Evolutionary conservation across 495 filamentous ascomycete species (phyloP), one percentile per base, ranked within the genome.

Genomic region (Schizothecium vesticola): DNA sequence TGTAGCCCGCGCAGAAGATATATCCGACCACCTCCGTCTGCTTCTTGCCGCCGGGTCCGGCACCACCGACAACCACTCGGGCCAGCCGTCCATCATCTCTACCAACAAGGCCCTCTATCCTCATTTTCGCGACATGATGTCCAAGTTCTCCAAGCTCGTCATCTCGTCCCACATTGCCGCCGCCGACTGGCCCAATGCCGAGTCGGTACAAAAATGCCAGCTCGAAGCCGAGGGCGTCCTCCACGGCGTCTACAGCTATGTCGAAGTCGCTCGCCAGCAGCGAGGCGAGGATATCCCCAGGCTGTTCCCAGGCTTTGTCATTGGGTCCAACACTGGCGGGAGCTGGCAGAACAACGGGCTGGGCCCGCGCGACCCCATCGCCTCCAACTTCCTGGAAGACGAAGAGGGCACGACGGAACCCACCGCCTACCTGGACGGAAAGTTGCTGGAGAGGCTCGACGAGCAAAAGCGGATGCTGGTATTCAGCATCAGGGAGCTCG

Each of bases 71-170:
- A 98, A 98, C 72, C 95, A 99, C 76, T 99, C 95, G 12, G 96
- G 96, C 58, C 95, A 97, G 70, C 95, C 96, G 29, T 98, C 95
- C n/a, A 97, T 98, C 75, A 99, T 99, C 64, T 95, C 92, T 9
- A 94, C 93, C 9, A 99, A 99, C 79, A 97, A 97, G 79, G 89
- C 92, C 2, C 83, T 99, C 57, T 97, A 98, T 73, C 95, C 96
- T 29, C 93, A 98, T 80, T 99, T 97, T 79, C 87, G 96, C 62
- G 96, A 97, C 75, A 97, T 97, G 90, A 99, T 99, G 95, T 98
- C 95, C 6, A 92, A 95, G 72, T 98, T 98, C 79, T 98, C 96
- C 51, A 99, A 98, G 78, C 84, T 99, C 51, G 96, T 99, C 24
- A 87, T 99, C 36, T 98, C 94, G 23, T 97, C 95, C n/a, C 95